Percentiles rank a stretch among this genome's conserved stretches.
phyloP scores from a whole-genome alignment of 192 early-diverging fungal genomes.

The Phlyctochytrium bullatum region DNA sequence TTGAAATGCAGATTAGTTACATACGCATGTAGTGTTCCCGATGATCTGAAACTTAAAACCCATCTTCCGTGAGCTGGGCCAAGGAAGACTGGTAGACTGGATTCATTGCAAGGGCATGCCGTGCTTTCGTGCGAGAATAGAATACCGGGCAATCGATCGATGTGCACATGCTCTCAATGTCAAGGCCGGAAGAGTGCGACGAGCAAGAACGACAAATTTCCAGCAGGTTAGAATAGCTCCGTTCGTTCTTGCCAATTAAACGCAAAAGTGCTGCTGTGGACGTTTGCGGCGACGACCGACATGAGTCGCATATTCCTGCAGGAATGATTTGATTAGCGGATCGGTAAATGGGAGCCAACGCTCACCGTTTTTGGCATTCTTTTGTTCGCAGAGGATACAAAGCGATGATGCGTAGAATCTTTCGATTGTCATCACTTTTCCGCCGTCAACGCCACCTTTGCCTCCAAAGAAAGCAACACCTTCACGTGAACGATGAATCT shows the following conservation, averaged over 20 bases:
- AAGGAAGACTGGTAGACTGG: neutral
- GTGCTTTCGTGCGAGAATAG: slow-evolving; percentile 36
- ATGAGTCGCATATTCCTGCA: slow-evolving; percentile 29
- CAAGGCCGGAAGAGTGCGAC: slow-evolving; percentile 31
- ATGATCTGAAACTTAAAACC: no score
- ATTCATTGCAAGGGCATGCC: slow-evolving; percentile 3
- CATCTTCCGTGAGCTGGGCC: neutral
- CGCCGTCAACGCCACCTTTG: neutral
- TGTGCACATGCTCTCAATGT: slow-evolving; percentile 45
- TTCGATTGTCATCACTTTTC: slow-evolving; percentile 54
- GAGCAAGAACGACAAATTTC: slow-evolving; percentile 54
- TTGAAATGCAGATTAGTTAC: no score
- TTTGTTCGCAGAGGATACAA: slow-evolving; percentile 60
- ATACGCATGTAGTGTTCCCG: no score
- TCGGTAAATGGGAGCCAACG: slow-evolving; percentile 10
- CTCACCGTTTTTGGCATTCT: slow-evolving; percentile 41
- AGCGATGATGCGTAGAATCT: slow-evolving; percentile 66
- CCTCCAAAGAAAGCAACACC: slow-evolving; percentile 36
- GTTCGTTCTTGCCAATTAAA: slow-evolving; percentile 32
- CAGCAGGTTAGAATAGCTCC: slow-evolving; percentile 35
- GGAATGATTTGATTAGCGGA: neutral
- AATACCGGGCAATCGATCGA: slow-evolving; percentile 64
- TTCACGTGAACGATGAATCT: slow-evolving; percentile 33
- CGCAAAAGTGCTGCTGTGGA: slow-evolving; percentile 15
- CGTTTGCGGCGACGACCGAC: slow-evolving; percentile 18